phyloP scores from a whole-genome alignment of 305 asterid genomes.

The Lippia alba region DNA sequence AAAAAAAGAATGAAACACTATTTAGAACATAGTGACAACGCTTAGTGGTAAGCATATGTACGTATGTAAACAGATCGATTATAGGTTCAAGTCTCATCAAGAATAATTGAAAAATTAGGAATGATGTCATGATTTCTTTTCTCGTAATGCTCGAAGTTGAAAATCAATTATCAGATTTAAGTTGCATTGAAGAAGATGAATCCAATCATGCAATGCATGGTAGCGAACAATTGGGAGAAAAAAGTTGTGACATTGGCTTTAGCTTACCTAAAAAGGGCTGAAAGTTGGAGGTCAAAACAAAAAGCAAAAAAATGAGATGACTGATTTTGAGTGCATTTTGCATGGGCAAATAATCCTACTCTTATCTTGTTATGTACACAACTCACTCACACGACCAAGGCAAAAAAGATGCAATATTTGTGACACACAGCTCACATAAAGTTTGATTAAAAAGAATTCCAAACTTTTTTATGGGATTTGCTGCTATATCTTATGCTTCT shows the following conservation, averaged over 20 bases:
- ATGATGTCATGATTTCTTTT: too few relatives aligned
- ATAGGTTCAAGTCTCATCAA: too few relatives aligned
- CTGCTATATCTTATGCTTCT: constrained; percentile 37
- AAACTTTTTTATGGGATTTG: constrained; percentile 46
- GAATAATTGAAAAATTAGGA: too few relatives aligned
- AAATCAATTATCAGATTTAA: constrained; percentile 1
- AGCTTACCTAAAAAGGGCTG: constrained; percentile 83
- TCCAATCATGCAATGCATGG: constrained; percentile 42
- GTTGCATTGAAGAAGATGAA: constrained; percentile 26
- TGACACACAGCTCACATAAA: constrained; percentile 63
- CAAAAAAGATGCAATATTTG: constrained; percentile 43
- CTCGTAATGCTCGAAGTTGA: neutral
- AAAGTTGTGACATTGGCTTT: constrained; percentile 25
- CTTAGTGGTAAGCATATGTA: too few relatives aligned
- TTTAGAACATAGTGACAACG: too few relatives aligned
- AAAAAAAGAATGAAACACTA: too few relatives aligned
- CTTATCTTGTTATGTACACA: constrained; percentile 23
- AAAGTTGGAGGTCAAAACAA: constrained; percentile 78
- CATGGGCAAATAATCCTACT: constrained; percentile 40
- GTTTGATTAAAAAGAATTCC: constrained; percentile 35
- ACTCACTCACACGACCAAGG: constrained; percentile 24
- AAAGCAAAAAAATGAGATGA: constrained; percentile 43
- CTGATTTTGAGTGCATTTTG: constrained; percentile 50
- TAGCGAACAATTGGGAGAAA: constrained; percentile 30
- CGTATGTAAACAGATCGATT: too few relatives aligned